Conservation (phyloP, 176 grass and related monocot species). For the Aegilops bicornis region DNA sequence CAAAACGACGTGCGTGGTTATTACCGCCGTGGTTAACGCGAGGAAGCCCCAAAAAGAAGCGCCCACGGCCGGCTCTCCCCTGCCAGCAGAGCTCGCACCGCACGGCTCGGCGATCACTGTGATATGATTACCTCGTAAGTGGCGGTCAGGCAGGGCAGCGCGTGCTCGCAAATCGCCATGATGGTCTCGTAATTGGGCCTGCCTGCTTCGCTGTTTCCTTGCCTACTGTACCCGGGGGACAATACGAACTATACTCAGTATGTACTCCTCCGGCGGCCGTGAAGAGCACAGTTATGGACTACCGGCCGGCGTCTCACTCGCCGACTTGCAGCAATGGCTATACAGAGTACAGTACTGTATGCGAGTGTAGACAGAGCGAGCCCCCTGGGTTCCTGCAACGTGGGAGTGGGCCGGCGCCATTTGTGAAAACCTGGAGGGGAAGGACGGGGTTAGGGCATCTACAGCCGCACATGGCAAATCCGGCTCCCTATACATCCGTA, state of each 20-base stretch:
- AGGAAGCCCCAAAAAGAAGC: neutral
- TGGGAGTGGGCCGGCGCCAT: no score
- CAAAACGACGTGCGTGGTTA: neutral
- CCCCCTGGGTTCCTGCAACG: neutral
- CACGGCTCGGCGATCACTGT: no score
- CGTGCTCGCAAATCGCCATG: neutral
- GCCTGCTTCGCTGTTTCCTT: neutral
- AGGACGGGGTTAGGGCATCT: no score
- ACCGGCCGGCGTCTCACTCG: neutral
- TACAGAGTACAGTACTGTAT: neutral
- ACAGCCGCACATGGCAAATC: no score
- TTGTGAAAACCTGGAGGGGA: no score
- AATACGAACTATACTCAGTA: constrained; percentile 24
- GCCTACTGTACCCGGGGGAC: neutral
- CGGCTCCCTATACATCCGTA: no score
- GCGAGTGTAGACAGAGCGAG: neutral
- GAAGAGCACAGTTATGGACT: constrained; percentile 15
- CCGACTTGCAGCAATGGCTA: neutral
- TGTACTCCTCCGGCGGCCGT: neutral
- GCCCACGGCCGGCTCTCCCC: neutral
- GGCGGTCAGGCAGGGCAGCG: neutral
- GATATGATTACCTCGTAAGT: constrained; percentile 44
- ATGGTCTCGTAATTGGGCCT: constrained; percentile 32
- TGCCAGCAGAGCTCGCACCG: neutral
- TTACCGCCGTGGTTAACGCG: neutral